Evolutionary conservation across 2,329 filamentous ascomycete species (phyloP), one percentile per base, ranked within the genome.

Genomic region (Triangularia setosa): DNA sequence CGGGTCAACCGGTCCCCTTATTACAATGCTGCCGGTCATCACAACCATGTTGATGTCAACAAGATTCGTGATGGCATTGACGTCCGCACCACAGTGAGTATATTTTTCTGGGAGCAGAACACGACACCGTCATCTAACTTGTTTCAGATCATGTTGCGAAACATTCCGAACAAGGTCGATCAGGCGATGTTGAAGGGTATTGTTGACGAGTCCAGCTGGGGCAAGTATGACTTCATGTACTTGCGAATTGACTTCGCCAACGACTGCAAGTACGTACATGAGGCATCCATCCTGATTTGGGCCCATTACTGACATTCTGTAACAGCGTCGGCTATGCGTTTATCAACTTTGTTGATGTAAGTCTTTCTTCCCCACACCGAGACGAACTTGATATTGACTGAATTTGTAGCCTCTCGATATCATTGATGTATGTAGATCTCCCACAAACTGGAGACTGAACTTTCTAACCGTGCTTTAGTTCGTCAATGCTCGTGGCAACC

Each of bases 161-260:
- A 98, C 75, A 94, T 97, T 55, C 94, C 94, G 1, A 97, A 97
- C 78, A 92, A 93, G 71, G 88, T 97, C 63, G 87, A 92, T 71
- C 87, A 92, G 76, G 80, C 83, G 0, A 88, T 90, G 79, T 79
- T 97, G 16, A 96, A 96, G 80, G 78, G 81, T 0, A 88, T 96
- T 63, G 82, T 98, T 14, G 91, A 97, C 72, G 83, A 89, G 67
- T 90, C 88, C 16, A 92, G 88, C 75, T 87, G 84, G 77, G 93
- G 92, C 28, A 89, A 90, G 67, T 98, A 96, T 75, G 93, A 98
- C 74, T 98, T 98, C 76, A 87, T 96, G 82, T 99, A 99, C 75
- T 79, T 98, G 60, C 89, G 95, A 44, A 98, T 98, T 71, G 91
- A 93, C 74, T 93, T 93, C 70, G 87, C 87, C 61, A 92, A 92